Conservation (phyloP, 495 filamentous ascomycete species). For the Xeromyces bisporus region DNA sequence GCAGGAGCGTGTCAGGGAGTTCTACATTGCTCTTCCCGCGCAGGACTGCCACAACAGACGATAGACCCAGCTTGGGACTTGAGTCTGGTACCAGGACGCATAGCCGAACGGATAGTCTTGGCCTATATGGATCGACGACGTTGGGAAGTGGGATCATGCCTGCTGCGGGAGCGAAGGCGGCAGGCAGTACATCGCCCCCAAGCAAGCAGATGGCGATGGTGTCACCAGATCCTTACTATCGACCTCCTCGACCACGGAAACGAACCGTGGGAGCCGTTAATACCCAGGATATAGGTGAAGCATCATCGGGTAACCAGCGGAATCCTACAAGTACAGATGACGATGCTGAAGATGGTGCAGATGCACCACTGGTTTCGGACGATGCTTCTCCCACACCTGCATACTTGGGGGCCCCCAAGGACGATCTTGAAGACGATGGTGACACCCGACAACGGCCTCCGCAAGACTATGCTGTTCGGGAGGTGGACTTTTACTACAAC, state of each 20-base stretch:
- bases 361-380: constrained; percentile 34
- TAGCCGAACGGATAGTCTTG: constrained; percentile 31
- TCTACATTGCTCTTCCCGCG: constrained; percentile 55
- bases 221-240: constrained; percentile 61
- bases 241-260: constrained; percentile 56
- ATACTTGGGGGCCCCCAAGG: constrained; percentile 32
- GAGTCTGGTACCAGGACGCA: constrained; percentile 31
- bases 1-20: constrained; percentile 71
- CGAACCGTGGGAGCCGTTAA: constrained; percentile 35
- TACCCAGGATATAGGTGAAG: constrained; percentile 21
- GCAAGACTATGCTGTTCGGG: constrained; percentile 78
- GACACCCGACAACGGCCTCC: constrained; percentile 34
- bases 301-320: constrained; percentile 23
- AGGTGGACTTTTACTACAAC: constrained; percentile 91
- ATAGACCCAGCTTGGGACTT: constrained; percentile 25
- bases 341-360: constrained; percentile 22
- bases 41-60: constrained; percentile 30
- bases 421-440: constrained; percentile 38
- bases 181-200: constrained; percentile 19
- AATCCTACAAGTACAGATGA: constrained; percentile 20
- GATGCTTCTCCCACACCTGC: constrained; percentile 35
- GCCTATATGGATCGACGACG: constrained; percentile 48
- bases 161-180: constrained; percentile 34
- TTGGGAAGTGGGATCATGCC: constrained; percentile 55
- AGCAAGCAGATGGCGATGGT: constrained; percentile 26